These are phyloP conservation scores for Xanthoceras sorbifolium DNA, from an alignment of 345 rosid species.

Conservation along the genomic window DNA sequence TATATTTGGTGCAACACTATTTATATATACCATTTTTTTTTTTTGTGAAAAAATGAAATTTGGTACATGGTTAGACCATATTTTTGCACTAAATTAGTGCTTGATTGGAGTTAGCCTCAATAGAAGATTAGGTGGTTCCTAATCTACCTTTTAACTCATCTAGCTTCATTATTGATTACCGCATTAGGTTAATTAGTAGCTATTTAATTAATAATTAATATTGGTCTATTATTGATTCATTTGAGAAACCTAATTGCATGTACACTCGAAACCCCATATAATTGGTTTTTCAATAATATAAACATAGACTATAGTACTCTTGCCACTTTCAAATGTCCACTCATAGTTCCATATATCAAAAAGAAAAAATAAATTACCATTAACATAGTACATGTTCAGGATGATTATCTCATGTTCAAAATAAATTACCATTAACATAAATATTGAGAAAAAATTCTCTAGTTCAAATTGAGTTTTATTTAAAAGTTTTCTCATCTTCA, in stretches of 20 bases:
- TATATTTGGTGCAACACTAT: too few species aligned
- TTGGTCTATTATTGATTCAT: slow-evolving; percentile 5
- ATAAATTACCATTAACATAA: neutral
- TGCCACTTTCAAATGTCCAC: neutral
- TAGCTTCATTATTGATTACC: slow-evolving; percentile 7
- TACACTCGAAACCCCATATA: neutral
- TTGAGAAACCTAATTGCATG: neutral
- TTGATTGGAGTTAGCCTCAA: too few species aligned
- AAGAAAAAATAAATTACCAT: too few species aligned
- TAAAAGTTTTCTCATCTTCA: too few species aligned
- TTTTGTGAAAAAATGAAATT: too few species aligned
- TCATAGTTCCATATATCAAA: neutral
- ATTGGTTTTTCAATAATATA: neutral
- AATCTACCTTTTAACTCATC: neutral
- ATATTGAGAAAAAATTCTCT: too few species aligned
- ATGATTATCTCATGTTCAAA: neutral
- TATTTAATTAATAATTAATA: neutral
- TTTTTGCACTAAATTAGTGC: too few species aligned
- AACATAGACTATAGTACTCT: neutral
- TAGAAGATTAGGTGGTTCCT: slow-evolving; percentile 12
- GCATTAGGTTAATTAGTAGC: neutral
- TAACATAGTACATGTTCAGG: too few species aligned
- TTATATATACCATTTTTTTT: too few species aligned
- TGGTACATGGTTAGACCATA: too few species aligned
- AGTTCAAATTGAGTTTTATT: too few species aligned